Percentiles rank a stretch among this genome's conserved stretches.
These are phyloP conservation scores for Didymella pinodella DNA, from an alignment of 2,329 filamentous ascomycete species.

Conservation along the genomic window DNA sequence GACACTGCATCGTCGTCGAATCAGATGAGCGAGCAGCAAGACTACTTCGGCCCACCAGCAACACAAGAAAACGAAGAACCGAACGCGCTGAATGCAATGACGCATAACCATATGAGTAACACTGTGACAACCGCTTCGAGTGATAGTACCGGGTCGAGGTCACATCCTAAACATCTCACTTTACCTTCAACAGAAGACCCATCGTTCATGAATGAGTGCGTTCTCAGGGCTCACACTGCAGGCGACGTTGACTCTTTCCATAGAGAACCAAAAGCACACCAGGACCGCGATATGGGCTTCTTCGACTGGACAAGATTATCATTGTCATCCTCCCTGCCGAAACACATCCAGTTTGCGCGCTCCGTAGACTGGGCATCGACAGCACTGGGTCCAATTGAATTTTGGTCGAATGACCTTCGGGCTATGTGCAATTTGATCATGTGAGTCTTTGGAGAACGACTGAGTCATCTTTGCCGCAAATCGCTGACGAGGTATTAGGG, in stretches of 20 bases:
- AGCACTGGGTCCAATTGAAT: constrained; percentile 75
- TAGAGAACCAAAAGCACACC: constrained; percentile 35
- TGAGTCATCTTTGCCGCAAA: background rate
- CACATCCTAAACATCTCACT: constrained; percentile 26
- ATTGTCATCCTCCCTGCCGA: constrained; percentile 67
- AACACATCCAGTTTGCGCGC: constrained; percentile 76
- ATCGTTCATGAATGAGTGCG: constrained; percentile 52
- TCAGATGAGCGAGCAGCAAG: constrained; percentile 42
- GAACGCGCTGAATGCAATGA: constrained; percentile 7
- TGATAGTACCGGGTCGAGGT: constrained; percentile 4
- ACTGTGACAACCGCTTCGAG: constrained; percentile 9
- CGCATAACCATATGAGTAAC: constrained; percentile 18
- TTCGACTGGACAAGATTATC: constrained; percentile 86
- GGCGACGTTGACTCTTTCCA: constrained; percentile 52
- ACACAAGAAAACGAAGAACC: constrained; percentile 2
- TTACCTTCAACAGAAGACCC: constrained; percentile 35
- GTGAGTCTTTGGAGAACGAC: constrained; percentile 43
- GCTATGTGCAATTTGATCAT: constrained; percentile 84
- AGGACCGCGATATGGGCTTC: constrained; percentile 58
- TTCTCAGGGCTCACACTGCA: constrained; percentile 51
- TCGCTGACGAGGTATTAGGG: constrained; percentile 34
- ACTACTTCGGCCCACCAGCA: constrained; percentile 51
- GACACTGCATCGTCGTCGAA: constrained; percentile 25
- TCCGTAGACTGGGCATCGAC: constrained; percentile 77
- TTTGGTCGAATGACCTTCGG: constrained; percentile 75